Evolutionary conservation across 1,284 basidiomycete genomes (phyloP), one percentile per base, ranked within the genome.

Genomic region (Amylostereum areolatum): DNA sequence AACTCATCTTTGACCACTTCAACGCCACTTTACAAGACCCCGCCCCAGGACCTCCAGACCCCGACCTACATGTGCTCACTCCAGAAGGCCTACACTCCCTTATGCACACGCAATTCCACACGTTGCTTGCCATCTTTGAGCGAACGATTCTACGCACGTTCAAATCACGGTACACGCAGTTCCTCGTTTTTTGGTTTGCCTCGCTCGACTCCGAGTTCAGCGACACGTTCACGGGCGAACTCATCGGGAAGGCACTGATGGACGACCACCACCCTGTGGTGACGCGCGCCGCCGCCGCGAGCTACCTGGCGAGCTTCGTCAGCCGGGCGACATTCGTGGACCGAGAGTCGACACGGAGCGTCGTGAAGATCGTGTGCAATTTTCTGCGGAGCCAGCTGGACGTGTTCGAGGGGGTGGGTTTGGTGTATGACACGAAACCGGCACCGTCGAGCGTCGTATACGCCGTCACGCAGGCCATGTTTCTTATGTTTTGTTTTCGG

Each of bases 401-500:
- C 46, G 74, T 80, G 37, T 74, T 83, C 41, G 88, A 89, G 42
- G 18, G 48, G 66, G 57, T 54, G 70, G 49, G 11, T 33, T 12
- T 10, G 24, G 34, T 37, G 28, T 24, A 30, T 10, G 27, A 63
- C 65, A 27, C n/a, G 7, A 2, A 67, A 28, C 62, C 63, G 29
- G 64, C 60, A 28, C 62, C 59, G 2, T 66, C 67, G 1, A 70
- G 72, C 30, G 79, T 96, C 27, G 98, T 97, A 66, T 99, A 98
- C 65, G 93, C 96, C 4, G 88, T 97, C 31, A 74, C 85, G 1
- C 97, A 99, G 64, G 90, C 95, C 0, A 81, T 94, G 5, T 97
- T 99, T 66, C 80, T 99, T 60, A 93, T 99, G 55, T 99, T 99
- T 67, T 99, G 97, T 67, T 99, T 99, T 72, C 77, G 96, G 18